Evolutionary conservation across 2,329 filamentous ascomycete species (phyloP), one percentile per base, ranked within the genome.

Genomic region (Scolecobasidium constrictum): DNA sequence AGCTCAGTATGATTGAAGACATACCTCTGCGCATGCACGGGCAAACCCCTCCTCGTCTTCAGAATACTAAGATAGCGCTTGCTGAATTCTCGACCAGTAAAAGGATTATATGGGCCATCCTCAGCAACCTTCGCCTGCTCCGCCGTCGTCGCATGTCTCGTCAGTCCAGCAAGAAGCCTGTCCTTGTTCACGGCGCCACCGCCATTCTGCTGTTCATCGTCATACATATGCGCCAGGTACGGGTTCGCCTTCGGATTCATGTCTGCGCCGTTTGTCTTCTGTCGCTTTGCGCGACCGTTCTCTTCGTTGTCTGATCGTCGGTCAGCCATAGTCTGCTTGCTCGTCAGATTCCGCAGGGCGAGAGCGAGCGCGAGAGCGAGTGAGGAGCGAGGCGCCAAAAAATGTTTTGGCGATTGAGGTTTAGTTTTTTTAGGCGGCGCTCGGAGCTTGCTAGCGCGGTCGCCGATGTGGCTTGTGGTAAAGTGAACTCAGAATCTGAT

Each of bases 21-120:
- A 53, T 64, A 85, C 73, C 87, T 81, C 64, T 98, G 92, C 58
- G 86, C 81, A 64, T 94, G 81, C 35, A 98, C 92, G 12, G 92
- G 92, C 47, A 98, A 74, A 53, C 87, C 81, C 58, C 88, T 78
- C 53, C 92, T 75, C 43, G 75, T 77, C 66, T 90, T 77, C 55
- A 98, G 68, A 57, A 98, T 98, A 55, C 79, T 78, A 62, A 95
- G 86, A 70, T 98, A 98, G 56, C 83, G 78, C 52, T 78, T 73
- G 36, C 86, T 87, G 55, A 94, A 81, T 12, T 77, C 69, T 45
- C 74, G 68, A 47, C 81, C 79, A 38, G 80, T 98, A 69, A 95
- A 95, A 17, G 90, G 82, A 59, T 95, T 98, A 52, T 71, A 63
- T 16, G 86, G 81, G 12, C 80, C 77, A 64, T 94, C 78, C 66